Evolutionary conservation across 345 rosid species (phyloP).

Genomic region (Gossypium anomalum): DNA sequence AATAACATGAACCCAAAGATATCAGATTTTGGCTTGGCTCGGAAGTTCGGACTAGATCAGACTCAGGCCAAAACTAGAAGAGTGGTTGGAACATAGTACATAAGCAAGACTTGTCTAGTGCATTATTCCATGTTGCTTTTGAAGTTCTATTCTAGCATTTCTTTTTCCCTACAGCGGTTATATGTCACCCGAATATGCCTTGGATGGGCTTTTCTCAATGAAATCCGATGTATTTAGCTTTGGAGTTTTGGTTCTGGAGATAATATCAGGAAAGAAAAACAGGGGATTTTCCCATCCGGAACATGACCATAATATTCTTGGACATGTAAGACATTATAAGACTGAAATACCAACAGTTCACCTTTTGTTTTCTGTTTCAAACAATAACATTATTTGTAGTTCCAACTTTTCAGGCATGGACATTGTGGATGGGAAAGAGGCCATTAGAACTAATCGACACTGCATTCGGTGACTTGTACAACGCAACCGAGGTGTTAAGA

Average conservation of each 20-base stretch:
- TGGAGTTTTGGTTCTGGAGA: constrained; percentile 6
- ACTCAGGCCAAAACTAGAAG: background rate
- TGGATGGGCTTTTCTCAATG: background rate
- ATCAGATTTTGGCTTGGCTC: constrained; percentile 1
- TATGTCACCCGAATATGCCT: constrained; percentile 14
- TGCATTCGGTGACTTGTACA: background rate
- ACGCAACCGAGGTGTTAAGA: constrained; percentile 6
- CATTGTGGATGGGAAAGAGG: background rate
- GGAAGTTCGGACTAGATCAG: background rate
- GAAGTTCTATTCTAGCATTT: background rate
- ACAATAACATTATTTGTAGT: background rate
- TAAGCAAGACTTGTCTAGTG: background rate
- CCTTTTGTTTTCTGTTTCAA: background rate
- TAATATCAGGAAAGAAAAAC: constrained; percentile 6
- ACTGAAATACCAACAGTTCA: background rate
- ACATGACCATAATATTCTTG: background rate
- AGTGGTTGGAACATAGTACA: constrained; percentile 5
- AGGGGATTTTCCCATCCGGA: constrained; percentile 14
- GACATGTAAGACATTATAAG: background rate
- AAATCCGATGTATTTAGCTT: constrained; percentile 15
- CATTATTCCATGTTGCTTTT: background rate
- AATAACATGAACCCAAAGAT: constrained; percentile 5
- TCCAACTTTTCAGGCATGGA: background rate
- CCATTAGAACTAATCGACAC: background rate
- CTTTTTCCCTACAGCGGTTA: background rate